Percentiles rank a stretch among this genome's conserved stretches.
These are phyloP conservation scores for Komagataella kurtzmanii DNA, from an alignment of 805 yeast genomes.

Conservation along the genomic window DNA sequence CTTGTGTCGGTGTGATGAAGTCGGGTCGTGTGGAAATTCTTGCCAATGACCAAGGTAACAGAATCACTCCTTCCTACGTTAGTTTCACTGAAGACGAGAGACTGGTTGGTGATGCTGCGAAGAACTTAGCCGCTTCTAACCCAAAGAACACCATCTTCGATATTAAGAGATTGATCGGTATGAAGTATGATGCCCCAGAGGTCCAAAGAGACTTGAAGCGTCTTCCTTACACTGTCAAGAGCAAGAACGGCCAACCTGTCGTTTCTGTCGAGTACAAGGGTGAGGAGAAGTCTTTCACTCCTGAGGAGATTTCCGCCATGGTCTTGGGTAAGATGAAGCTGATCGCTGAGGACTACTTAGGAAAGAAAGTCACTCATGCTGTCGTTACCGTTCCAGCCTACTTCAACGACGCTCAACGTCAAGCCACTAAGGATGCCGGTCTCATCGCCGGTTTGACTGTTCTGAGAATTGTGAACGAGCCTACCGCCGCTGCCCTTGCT, in stretches of 20 bases:
- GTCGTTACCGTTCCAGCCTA: constrained; percentile 91
- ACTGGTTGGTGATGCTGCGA: constrained; percentile 94
- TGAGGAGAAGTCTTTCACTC: constrained; percentile 75
- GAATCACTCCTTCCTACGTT: constrained; percentile 95
- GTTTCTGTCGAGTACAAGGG: constrained; percentile 84
- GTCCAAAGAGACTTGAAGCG: constrained; percentile 74
- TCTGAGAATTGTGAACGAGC: constrained; percentile 83
- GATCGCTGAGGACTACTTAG: constrained; percentile 85
- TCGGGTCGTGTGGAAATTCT: constrained; percentile 88
- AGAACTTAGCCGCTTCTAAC: constrained; percentile 97
- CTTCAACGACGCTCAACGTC: constrained; percentile 89
- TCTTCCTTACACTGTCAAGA: constrained; percentile 74
- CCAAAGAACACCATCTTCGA: constrained; percentile 90
- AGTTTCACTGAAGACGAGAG: constrained; percentile 94
- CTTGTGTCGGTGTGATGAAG: constrained; percentile 80
- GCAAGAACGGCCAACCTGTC: constrained; percentile 75
- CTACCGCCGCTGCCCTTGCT: constrained; percentile 97
- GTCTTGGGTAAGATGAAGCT: constrained; percentile 82
- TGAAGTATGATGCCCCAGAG: constrained; percentile 66
- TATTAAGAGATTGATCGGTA: constrained; percentile 89
- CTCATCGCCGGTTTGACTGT: constrained; percentile 83
- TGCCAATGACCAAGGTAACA: constrained; percentile 97
- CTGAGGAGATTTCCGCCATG: constrained; percentile 94
- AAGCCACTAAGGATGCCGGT: constrained; percentile 91
- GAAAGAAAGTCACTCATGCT: constrained; percentile 74